Evolutionary conservation across 108 stramenopile species (phyloP), one percentile per base, ranked within the genome.

Genomic region (Pseudonitzschia delicatissima): DNA sequence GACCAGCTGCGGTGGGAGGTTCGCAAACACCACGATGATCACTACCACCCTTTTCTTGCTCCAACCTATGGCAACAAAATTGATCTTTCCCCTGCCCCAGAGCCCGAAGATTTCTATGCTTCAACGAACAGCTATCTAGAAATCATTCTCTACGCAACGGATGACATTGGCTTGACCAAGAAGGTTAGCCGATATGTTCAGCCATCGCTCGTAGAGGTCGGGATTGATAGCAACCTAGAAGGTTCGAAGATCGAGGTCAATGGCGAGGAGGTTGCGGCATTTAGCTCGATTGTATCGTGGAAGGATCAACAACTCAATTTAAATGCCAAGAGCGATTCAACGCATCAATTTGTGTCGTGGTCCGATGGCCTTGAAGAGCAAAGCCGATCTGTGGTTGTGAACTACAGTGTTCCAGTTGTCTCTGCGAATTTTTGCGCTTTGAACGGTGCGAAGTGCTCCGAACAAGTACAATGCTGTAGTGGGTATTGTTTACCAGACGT

Each of bases 41-140:
- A 52, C 32, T 52, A 53, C 20, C 49, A 34, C 8, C 50, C 49
- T 6, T 51, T 52, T 13, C 37, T 53, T 0, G 51, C 27, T 33
- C 32, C 45, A 25, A 36, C 26, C 11, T 15, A 25, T 36, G 66
- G 66, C 29, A 67, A 67, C 51, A 33, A 67, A 15, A 13, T 67
- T 35, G 35, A 51, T 13, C 29, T 53, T 13, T 39, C 3, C 34
- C 31, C 20, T 35, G 66, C 51, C 9, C 64, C 64, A 26, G 40
- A 40, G 1, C 76, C 76, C 2, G 76, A 77, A 53, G 76, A 77
- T 48, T 77, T 77, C 23, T 8, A 60, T 21, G 76, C 76, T 20
- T 50, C 76, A 25, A 44, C 60, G 2, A 71, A 68, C 11, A 72
- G 71, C 57, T 67, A 62, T 35, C 35, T 77, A 1, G 59, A 72